Conservation (phyloP, 164 flowering plant genomes). For the Dillenia turbinata region DNA sequence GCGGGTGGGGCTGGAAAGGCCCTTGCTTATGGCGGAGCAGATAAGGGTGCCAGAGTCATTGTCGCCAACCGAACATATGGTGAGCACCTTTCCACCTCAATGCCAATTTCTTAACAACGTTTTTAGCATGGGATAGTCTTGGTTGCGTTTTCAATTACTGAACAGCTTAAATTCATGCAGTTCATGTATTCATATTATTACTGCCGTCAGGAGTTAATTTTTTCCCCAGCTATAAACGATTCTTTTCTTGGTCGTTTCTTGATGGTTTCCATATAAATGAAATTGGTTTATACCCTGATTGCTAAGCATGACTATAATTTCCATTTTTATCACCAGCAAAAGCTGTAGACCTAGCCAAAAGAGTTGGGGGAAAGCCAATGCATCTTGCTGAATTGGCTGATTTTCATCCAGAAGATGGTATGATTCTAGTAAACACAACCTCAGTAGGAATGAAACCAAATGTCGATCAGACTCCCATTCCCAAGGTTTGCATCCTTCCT, state of each 20-base stretch:
- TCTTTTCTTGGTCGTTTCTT: too few relatives aligned
- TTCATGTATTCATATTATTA: too few relatives aligned
- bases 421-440: slow-evolving; percentile 93
- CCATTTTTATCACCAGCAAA: slow-evolving; percentile 35
- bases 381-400: slow-evolving; percentile 53
- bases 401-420: slow-evolving; percentile 78
- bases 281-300: too few relatives aligned
- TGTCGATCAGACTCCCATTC: slow-evolving; percentile 75
- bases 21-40: slow-evolving; percentile 96
- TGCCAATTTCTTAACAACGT: too few relatives aligned
- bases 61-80: slow-evolving; percentile 93
- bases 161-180: too few relatives aligned
- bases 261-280: too few relatives aligned
- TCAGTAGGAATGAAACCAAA: slow-evolving; percentile 96
- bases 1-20: slow-evolving; percentile 99
- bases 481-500: slow-evolving; percentile 59
- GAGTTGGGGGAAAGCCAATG: slow-evolving; percentile 76
- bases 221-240: too few relatives aligned
- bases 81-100: slow-evolving; percentile 13
- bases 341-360: slow-evolving; percentile 77
- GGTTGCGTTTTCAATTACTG: too few relatives aligned
- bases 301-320: not conserved
- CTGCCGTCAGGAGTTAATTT: too few relatives aligned
- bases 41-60: slow-evolving; percentile 82
- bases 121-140: too few relatives aligned